Percentiles rank a stretch among this genome's conserved stretches.
Conservation (phyloP, 192 early-diverging fungal genomes). For the Coemansia sp. region DNA sequence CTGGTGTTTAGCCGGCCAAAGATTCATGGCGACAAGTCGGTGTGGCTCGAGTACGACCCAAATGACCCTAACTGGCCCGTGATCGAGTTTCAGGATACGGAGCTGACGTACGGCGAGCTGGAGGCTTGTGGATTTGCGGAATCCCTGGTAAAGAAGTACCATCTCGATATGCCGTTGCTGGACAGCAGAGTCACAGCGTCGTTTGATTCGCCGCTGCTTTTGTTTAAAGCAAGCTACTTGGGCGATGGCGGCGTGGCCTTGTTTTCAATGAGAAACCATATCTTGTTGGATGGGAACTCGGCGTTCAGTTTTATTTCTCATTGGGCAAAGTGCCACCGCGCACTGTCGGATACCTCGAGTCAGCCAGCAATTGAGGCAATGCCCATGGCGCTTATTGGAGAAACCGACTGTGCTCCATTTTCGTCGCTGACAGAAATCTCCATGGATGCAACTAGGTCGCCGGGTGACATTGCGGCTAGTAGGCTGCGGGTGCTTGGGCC, state of each 20-base stretch:
- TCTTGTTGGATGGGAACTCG: slow-evolving; percentile 29
- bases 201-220: slow-evolving; percentile 13
- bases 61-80: slow-evolving; percentile 10
- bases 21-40: slow-evolving; percentile 1
- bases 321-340: slow-evolving; percentile 19
- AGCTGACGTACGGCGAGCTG: slow-evolving; percentile 2
- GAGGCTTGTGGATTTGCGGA: slow-evolving; percentile 6
- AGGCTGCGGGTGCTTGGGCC: neutral
- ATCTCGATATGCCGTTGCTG: slow-evolving; percentile 7
- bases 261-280: slow-evolving; percentile 22
- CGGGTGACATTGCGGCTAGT: neutral
- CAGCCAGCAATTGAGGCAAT: neutral
- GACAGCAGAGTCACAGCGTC: slow-evolving; percentile 4
- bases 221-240: slow-evolving; percentile 21
- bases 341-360: neutral
- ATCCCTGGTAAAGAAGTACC: neutral
- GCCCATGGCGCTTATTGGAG: too few species aligned
- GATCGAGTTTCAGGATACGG: slow-evolving; percentile 8
- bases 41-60: slow-evolving; percentile 15
- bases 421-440: slow-evolving; percentile 13
- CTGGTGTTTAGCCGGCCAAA: slow-evolving; percentile 9
- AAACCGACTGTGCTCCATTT: too few species aligned
- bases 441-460: slow-evolving; percentile 10
- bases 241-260: slow-evolving; percentile 22
- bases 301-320: slow-evolving; percentile 25